phyloP scores from a whole-genome alignment of 257 asterid genomes.

The Ocimum tenuiflorum region DNA sequence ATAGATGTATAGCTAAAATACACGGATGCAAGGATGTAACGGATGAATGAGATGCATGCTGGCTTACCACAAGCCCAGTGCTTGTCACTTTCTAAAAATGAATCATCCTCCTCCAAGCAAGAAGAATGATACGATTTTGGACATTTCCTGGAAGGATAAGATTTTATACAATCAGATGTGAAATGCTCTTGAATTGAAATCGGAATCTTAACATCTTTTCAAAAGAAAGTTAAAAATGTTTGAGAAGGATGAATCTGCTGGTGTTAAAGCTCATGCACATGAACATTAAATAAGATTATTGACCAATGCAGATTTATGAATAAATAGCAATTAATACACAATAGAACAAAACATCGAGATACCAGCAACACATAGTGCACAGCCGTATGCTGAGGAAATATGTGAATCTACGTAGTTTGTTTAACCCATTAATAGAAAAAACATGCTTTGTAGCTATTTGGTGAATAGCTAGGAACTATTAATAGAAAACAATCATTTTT shows the following conservation, averaged over 20 bases:
- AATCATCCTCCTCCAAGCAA: constrained; percentile 48
- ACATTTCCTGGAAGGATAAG: constrained; percentile 52
- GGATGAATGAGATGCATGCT: background rate
- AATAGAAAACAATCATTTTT: background rate
- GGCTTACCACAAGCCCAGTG: constrained; percentile 64
- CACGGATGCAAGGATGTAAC: constrained; percentile 3
- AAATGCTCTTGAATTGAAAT: background rate
- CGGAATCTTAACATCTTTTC: background rate
- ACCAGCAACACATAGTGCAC: background rate
- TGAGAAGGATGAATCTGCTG: background rate
- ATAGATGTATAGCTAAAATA: background rate
- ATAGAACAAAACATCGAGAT: no score
- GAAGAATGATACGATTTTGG: constrained; percentile 59
- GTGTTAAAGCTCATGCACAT: background rate
- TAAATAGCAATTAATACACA: background rate
- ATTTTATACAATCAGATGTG: background rate
- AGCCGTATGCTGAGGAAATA: background rate
- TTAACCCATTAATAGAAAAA: background rate
- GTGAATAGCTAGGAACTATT: background rate
- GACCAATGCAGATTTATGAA: background rate
- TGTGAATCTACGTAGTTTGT: background rate
- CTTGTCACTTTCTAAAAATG: constrained; percentile 33
- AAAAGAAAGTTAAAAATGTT: background rate
- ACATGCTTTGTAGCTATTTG: background rate
- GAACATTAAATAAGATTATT: background rate